Percentiles rank a stretch among this genome's conserved stretches.
phyloP scores from a whole-genome alignment of 768 basidiomycete genomes.

The Suillus subalutaceus region DNA sequence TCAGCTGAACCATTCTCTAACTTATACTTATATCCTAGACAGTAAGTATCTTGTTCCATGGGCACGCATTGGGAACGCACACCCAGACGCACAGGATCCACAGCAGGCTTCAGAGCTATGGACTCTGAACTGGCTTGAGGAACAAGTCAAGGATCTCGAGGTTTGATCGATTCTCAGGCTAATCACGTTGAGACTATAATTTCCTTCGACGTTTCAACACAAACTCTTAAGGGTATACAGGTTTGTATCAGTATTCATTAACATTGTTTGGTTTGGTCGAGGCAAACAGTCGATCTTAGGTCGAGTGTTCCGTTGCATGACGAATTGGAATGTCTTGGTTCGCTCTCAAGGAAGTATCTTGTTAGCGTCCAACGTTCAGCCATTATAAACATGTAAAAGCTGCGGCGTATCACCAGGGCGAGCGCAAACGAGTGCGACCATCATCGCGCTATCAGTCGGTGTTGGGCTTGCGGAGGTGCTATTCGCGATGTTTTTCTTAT shows the following conservation, averaged over 20 bases:
- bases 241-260: background rate
- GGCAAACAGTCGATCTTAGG: background rate
- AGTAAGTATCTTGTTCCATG: constrained; percentile 50
- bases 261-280: background rate
- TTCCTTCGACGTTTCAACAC: background rate
- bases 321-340: too few relatives aligned
- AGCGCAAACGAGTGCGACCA: too few relatives aligned
- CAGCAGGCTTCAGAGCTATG: constrained; percentile 42
- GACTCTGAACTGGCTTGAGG: constrained; percentile 44
- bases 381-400: too few relatives aligned
- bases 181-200: background rate
- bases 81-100: constrained; percentile 37
- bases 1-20: too few relatives aligned
- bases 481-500: too few relatives aligned
- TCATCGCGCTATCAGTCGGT: too few relatives aligned
- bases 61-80: constrained; percentile 41
- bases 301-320: background rate
- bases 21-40: background rate
- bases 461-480: too few relatives aligned
- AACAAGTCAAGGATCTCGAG: constrained; percentile 38
- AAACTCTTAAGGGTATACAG: too few relatives aligned
- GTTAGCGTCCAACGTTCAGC: too few relatives aligned
- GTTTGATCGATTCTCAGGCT: background rate
- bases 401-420: too few relatives aligned
- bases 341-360: too few relatives aligned